Percentiles rank a stretch among this genome's conserved stretches.
phyloP scores from a whole-genome alignment of 2,329 filamentous ascomycete species.

The Ceratocystis papillata region DNA sequence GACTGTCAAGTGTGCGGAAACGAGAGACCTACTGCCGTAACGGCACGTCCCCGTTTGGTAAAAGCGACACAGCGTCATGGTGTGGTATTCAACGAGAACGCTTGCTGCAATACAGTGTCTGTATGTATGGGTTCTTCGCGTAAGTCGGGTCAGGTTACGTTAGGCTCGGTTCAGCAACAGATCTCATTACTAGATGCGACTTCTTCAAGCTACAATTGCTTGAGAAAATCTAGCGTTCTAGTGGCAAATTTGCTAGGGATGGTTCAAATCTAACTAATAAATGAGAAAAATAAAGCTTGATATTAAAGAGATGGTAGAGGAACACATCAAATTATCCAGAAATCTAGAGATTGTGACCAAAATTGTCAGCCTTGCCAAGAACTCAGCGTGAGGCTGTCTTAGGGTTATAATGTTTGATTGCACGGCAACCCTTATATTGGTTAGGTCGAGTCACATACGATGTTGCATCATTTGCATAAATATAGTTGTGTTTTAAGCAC shows the following conservation, averaged over 20 bases:
- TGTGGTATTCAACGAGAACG: neutral
- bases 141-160: neutral
- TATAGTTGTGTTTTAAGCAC: no score
- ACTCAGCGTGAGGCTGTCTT: neutral
- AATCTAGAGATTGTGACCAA: neutral
- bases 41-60: conserved; percentile 37
- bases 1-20: neutral
- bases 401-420: neutral
- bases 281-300: neutral
- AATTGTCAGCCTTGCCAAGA: neutral
- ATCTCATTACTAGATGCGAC: neutral
- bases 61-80: conserved; percentile 25
- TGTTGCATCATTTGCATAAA: neutral
- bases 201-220: neutral
- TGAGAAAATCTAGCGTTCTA: neutral
- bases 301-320: neutral
- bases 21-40: conserved; percentile 39
- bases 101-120: neutral
- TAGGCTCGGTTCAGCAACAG: neutral
- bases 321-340: neutral
- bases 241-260: neutral
- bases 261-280: neutral
- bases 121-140: neutral
- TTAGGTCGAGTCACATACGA: neutral
- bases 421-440: neutral